These are phyloP conservation scores for Tephrocybe sp. DNA, from an alignment of 768 basidiomycete genomes.

Conservation along the genomic window DNA sequence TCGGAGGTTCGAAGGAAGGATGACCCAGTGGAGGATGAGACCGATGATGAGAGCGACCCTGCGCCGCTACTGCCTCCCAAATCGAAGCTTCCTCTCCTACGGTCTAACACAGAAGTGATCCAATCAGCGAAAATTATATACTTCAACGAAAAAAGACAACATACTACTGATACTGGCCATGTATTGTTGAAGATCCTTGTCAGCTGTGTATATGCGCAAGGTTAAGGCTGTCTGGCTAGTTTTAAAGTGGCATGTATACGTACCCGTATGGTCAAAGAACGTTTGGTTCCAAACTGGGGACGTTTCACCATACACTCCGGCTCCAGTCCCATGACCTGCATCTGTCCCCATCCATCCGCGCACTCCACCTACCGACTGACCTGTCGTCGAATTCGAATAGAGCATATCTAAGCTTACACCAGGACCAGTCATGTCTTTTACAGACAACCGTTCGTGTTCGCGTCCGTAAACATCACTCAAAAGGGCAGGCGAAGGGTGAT, in stretches of 20 bases:
- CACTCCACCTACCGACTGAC: background rate
- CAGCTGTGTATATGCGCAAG: too few species aligned
- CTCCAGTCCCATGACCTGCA: background rate
- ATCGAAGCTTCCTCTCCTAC: slow-evolving; percentile 1
- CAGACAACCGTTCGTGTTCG: background rate
- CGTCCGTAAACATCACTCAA: background rate
- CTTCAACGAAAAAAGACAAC: background rate
- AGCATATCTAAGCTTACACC: too few species aligned
- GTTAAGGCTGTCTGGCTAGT: too few species aligned
- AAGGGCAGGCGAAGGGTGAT: background rate
- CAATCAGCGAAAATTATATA: background rate
- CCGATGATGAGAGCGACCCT: slow-evolving; percentile 48
- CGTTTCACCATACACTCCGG: background rate
- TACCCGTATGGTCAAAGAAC: background rate
- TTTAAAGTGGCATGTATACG: too few species aligned
- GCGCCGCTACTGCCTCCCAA: slow-evolving; percentile 41
- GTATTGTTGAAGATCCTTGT: slow-evolving; percentile 40
- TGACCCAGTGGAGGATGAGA: slow-evolving; percentile 37
- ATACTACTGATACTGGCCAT: background rate
- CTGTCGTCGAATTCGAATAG: too few species aligned
- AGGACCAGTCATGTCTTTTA: too few species aligned
- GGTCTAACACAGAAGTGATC: too few species aligned
- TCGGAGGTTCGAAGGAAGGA: slow-evolving; percentile 43
- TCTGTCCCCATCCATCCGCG: background rate
- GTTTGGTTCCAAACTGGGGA: background rate